A percentile compares a stretch with the other conserved stretches of the same genome.
Evolutionary conservation across 1,284 basidiomycete species (phyloP).

Genomic region (Irpex lacteus): DNA sequence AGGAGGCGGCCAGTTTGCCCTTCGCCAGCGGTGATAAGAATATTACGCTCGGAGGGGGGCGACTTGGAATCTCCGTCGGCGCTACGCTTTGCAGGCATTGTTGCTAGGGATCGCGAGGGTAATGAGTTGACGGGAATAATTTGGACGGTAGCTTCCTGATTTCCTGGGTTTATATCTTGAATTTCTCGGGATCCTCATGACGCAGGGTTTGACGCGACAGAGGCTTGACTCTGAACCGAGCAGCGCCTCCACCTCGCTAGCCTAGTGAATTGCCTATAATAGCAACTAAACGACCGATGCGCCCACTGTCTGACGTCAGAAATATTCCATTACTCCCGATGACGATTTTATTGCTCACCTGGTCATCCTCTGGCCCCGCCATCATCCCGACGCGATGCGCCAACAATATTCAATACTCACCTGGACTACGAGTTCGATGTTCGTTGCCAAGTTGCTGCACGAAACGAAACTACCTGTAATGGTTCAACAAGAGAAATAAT

Average conservation of each 20-base stretch:
- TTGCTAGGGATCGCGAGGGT: neutral
- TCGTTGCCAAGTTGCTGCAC: no score
- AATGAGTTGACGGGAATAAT: neutral
- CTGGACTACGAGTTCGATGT: neutral
- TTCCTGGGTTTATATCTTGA: neutral
- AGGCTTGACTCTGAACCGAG: neutral
- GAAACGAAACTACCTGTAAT: no score
- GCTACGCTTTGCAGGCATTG: conserved; percentile 13
- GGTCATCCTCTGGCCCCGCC: neutral
- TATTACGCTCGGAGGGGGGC: conserved; percentile 15
- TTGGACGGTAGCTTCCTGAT: neutral
- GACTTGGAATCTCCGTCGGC: conserved; percentile 8
- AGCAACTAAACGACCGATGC: no score
- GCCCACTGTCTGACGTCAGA: no score
- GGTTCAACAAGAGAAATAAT: neutral
- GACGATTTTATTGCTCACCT: no score
- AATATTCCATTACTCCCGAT: no score
- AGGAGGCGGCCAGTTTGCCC: conserved; percentile 24
- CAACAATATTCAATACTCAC: neutral
- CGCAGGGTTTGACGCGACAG: conserved; percentile 3
- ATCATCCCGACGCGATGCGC: neutral
- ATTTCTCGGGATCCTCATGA: neutral
- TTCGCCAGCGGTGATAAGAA: conserved; percentile 21
- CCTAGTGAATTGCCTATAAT: no score
- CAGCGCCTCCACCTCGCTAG: neutral